Conservation (phyloP, 176 grass and related monocot genomes). For the Oryza glaberrima region DNA sequence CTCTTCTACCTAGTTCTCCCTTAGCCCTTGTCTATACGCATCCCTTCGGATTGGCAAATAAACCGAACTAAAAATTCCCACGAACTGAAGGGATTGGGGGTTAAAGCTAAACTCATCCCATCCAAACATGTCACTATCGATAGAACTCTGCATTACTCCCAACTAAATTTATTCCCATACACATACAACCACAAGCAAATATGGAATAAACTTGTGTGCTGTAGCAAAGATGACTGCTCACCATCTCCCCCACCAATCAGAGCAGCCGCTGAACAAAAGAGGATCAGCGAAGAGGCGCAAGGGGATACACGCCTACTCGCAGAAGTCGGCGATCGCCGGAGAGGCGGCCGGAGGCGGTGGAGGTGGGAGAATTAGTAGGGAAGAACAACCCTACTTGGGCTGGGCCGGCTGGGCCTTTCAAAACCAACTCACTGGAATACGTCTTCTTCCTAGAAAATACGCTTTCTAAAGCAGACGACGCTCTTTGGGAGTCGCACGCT, state of each 20-base stretch:
- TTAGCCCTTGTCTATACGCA: neutral
- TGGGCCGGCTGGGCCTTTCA: conserved; percentile 44
- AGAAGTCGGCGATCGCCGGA: neutral
- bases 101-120: neutral
- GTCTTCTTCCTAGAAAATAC: neutral
- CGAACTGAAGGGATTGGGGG: neutral
- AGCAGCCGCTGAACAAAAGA: neutral
- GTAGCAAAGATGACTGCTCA: neutral
- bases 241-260: conserved; percentile 27
- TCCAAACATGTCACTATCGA: neutral
- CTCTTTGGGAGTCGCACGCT: neutral
- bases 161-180: neutral
- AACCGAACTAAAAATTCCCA: neutral
- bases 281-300: neutral
- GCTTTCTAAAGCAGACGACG: neutral
- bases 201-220: neutral
- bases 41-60: neutral
- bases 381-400: conserved; percentile 46
- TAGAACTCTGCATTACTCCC: neutral
- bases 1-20: neutral
- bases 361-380: neutral
- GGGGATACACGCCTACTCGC: neutral
- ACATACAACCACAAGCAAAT: neutral
- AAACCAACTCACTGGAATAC: neutral
- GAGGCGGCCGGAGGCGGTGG: neutral